These are phyloP conservation scores for Trametes hirsuta DNA, from an alignment of 1,284 basidiomycete species.

Conservation along the genomic window DNA sequence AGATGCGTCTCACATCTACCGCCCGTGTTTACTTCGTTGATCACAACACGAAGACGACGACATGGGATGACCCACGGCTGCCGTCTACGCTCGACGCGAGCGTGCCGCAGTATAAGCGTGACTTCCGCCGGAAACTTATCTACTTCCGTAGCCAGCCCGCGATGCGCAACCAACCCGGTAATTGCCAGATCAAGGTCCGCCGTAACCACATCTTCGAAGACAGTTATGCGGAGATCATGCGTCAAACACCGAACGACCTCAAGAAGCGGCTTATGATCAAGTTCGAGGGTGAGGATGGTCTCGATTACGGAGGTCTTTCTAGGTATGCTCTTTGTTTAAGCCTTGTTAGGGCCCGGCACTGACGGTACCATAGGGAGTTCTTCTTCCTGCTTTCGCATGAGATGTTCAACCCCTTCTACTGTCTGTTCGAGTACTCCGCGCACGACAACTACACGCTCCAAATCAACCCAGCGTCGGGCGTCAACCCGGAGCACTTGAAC, in stretches of 20 bases:
- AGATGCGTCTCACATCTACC: slow-evolving; percentile 94
- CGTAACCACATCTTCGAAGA: slow-evolving; percentile 96
- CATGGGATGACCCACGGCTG: slow-evolving; percentile 94
- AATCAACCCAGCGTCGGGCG: slow-evolving; percentile 96
- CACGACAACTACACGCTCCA: slow-evolving; percentile 99
- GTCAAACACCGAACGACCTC: slow-evolving; percentile 89
- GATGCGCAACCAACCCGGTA: slow-evolving; percentile 86
- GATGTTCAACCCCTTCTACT: slow-evolving; percentile 99
- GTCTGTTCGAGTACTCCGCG: slow-evolving; percentile 98
- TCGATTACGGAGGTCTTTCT: slow-evolving; percentile 98
- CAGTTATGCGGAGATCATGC: slow-evolving; percentile 96
- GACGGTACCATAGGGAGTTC: slow-evolving; percentile 76
- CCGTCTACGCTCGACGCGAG: slow-evolving; percentile 86
- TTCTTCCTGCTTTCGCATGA: slow-evolving; percentile 99
- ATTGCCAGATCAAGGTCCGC: slow-evolving; percentile 96
- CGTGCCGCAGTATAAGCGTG: slow-evolving; percentile 99
- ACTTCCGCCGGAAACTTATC: slow-evolving; percentile 97
- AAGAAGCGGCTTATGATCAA: slow-evolving; percentile 98
- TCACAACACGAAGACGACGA: slow-evolving; percentile 94
- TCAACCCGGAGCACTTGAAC: slow-evolving; percentile 98
- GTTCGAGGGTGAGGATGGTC: slow-evolving; percentile 97
- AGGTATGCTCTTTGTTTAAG: slow-evolving; percentile 53
- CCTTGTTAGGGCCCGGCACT: background rate
- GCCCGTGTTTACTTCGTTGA: slow-evolving; percentile 96
- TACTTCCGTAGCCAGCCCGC: slow-evolving; percentile 99